These are phyloP conservation scores for Sclerospora graminicola DNA, from an alignment of 352 stramenopile species.

Conservation along the genomic window DNA sequence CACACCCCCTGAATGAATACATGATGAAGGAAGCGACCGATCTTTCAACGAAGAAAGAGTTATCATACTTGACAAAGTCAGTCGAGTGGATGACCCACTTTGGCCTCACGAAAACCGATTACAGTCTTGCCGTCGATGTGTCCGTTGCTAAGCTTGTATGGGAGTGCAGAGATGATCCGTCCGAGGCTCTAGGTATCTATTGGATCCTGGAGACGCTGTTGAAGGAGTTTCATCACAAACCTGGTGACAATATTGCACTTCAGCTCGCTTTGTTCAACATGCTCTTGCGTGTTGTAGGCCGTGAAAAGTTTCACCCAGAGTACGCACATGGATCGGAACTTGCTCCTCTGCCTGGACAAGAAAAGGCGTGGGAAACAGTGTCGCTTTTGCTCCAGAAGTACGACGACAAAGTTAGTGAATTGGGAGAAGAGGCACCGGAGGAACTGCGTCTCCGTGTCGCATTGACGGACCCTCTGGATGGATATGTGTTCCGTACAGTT, in stretches of 20 bases:
- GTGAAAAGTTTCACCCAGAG: conserved; percentile 66
- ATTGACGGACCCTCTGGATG: conserved; percentile 68
- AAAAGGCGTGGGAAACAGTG: conserved; percentile 65
- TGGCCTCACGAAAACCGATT: conserved; percentile 56
- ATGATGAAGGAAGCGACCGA: conserved; percentile 33
- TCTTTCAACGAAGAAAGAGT: conserved; percentile 25
- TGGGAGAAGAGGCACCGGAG: conserved; percentile 52
- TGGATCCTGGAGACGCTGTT: conserved; percentile 66
- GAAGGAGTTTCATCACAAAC: conserved; percentile 82
- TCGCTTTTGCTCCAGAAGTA: conserved; percentile 53
- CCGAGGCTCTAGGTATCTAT: conserved; percentile 71
- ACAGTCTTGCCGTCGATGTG: conserved; percentile 60
- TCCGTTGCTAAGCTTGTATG: conserved; percentile 75
- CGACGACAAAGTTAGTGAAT: conserved; percentile 58
- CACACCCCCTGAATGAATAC: conserved; percentile 73
- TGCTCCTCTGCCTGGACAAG: conserved; percentile 52
- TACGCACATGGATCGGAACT: conserved; percentile 54
- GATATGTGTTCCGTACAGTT: conserved; percentile 80
- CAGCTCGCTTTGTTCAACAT: conserved; percentile 83
- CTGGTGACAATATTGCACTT: conserved; percentile 70
- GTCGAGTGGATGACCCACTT: conserved; percentile 89
- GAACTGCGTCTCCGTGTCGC: conserved; percentile 60
- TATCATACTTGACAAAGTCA: conserved; percentile 82
- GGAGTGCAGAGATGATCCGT: conserved; percentile 75
- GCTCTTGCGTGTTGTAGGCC: conserved; percentile 70